Conservation (phyloP, 495 filamentous ascomycete species). For the Tetracladium marchalianum region DNA sequence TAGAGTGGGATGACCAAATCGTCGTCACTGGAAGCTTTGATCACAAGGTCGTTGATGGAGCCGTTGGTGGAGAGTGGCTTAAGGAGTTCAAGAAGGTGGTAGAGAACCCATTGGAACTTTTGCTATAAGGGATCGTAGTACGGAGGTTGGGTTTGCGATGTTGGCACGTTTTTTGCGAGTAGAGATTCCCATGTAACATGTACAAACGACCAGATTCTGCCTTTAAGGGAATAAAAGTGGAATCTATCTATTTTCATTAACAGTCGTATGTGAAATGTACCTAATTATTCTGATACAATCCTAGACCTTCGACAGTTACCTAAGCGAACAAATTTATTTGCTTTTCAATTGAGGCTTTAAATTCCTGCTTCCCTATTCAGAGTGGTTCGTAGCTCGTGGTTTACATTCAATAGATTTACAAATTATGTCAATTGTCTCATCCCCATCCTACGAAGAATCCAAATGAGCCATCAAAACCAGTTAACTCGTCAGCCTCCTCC, state of each 20-base stretch:
- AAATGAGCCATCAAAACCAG: conserved; percentile 48
- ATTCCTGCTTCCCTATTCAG: too few relatives aligned
- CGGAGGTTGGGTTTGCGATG: background rate
- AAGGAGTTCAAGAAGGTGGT: conserved; percentile 93
- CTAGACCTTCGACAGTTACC: too few relatives aligned
- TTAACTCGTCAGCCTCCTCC: conserved; percentile 30
- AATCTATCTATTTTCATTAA: background rate
- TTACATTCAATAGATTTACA: background rate
- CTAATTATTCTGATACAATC: background rate
- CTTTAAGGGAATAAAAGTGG: background rate
- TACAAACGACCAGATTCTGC: background rate
- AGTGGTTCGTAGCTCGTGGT: too few relatives aligned
- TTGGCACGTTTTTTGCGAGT: background rate
- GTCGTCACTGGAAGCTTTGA: conserved; percentile 91
- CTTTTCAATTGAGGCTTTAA: too few relatives aligned
- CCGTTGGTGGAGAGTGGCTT: conserved; percentile 96
- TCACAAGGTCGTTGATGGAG: conserved; percentile 84
- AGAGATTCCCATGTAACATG: background rate
- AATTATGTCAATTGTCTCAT: background rate
- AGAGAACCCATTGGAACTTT: conserved; percentile 90
- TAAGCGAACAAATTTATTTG: too few relatives aligned
- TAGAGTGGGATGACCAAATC: conserved; percentile 97
- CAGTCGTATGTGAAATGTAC: background rate
- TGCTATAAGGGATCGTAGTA: conserved; percentile 46
- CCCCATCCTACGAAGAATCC: conserved; percentile 42